Evolutionary conservation across 208 protist species (phyloP), one percentile per base, ranked within the genome.

Genomic region (Endotrypanum monterogeii): DNA sequence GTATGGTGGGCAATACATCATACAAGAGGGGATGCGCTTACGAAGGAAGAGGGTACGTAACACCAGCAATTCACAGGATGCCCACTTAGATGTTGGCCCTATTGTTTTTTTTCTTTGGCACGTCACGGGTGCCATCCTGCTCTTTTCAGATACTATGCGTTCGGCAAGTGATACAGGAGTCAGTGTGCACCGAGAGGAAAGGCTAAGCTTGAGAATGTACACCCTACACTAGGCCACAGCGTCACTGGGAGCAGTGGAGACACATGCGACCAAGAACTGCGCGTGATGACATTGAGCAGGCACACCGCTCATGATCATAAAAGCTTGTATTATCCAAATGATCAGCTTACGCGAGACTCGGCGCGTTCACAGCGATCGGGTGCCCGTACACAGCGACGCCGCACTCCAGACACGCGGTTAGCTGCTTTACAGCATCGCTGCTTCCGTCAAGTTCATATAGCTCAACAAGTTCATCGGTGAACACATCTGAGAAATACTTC

Each of bases 381-480:
- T 94, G 83, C 28, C 90, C 93, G 80, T 89, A 96, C 25, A 97
- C 90, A 4, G 83, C 85, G 20, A 95, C 86, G 23, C 93, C 93
- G 41, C 84, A 79, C 61, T 96, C 91, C 52, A 97, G 94, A 75
- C 91, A 94, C 8, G 82, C 83, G 9, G 87, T 94, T 25, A 97
- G 81, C 57, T 96, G 91, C 67, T 90, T 86, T 46, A 96, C 88
- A 20, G 91, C 89, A 35, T 90, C 85, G 25, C 65, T 76, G 75
- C 87, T 94, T 37, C 89, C 90, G 70, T 97, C 93, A 0, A 83
- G 63, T 70, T 96, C 89, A 62, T 97, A 96, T 48, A 94, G 67
- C 71, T 87, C 87, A 16, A 94, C 70, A 12, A 97, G 74, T 68
- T 97, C 93, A 9, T 96, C 86, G 11, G 89, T 71, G 73, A 97